A percentile compares a stretch with the other conserved stretches of the same genome.
Conservation (phyloP, 163 green algal species). For the Chlamydomonas reinhardtii region DNA sequence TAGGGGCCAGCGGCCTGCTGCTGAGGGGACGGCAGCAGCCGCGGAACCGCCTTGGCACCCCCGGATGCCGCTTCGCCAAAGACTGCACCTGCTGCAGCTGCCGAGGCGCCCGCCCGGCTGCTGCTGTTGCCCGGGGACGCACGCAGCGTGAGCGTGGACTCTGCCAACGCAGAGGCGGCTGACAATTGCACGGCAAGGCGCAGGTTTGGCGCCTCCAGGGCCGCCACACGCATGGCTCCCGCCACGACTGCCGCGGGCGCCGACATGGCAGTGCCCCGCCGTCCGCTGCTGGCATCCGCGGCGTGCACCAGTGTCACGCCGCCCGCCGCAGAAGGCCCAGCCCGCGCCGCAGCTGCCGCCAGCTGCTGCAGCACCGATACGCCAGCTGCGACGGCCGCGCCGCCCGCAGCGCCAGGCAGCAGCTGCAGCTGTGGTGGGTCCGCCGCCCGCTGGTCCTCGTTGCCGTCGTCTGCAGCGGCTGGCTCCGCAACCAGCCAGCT, state of each 20-base stretch:
- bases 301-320: too few species aligned
- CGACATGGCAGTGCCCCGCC: neutral
- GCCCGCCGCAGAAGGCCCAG: too few species aligned
- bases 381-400: neutral
- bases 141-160: neutral
- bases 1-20: slow-evolving; percentile 20
- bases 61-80: neutral
- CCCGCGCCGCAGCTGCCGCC: too few species aligned
- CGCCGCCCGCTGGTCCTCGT: neutral
- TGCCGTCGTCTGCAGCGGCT: too few species aligned
- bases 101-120: too few species aligned
- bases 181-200: neutral
- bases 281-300: neutral
- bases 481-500: slow-evolving; percentile 46
- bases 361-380: slow-evolving; percentile 31
- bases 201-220: slow-evolving; percentile 23
- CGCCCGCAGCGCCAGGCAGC: neutral
- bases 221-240: slow-evolving; percentile 28
- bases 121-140: neutral
- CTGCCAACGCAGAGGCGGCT: neutral
- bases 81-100: slow-evolving; percentile 19
- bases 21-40: neutral
- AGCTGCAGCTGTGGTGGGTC: neutral
- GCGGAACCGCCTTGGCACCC: neutral
- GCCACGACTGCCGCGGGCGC: neutral